Percentiles rank a stretch among this genome's conserved stretches.
Conservation (phyloP, 345 rosid species). For the Eucalyptus sideroxylon region DNA sequence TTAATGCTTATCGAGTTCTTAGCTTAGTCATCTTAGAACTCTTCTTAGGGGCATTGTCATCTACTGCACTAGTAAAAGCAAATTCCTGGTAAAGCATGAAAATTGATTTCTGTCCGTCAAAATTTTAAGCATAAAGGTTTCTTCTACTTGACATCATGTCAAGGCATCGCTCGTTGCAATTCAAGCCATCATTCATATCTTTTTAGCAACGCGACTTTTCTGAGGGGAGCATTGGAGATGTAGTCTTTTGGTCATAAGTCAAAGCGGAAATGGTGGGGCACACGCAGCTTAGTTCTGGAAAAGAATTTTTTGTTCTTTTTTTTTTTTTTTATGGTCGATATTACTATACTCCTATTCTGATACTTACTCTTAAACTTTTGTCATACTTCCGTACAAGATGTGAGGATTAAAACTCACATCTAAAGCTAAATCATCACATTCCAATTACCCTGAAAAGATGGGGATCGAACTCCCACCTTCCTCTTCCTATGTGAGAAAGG, state of each 20-base stretch:
- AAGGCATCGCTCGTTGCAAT: neutral
- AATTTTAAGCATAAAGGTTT: neutral
- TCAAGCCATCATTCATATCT: neutral
- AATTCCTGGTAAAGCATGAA: neutral
- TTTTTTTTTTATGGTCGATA: too few relatives aligned
- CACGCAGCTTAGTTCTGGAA: neutral
- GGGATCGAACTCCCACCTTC: too few relatives aligned
- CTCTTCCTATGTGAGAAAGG: too few relatives aligned
- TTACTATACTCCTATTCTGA: too few relatives aligned
- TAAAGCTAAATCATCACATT: too few relatives aligned
- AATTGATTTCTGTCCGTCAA: neutral
- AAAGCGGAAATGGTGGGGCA: neutral
- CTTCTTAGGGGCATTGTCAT: neutral
- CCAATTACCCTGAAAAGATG: too few relatives aligned
- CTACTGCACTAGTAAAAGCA: too few relatives aligned
- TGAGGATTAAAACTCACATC: too few relatives aligned
- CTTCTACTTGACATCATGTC: neutral
- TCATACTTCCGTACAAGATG: rapidly evolving
- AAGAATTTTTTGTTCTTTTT: neutral
- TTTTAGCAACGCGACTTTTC: neutral
- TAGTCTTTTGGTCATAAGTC: neutral
- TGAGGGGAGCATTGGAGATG: neutral
- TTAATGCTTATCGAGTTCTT: neutral
- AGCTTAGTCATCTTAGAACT: neutral
- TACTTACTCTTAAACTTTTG: too few relatives aligned